These are phyloP conservation scores for Calonectria fujianensis DNA, from an alignment of 2,329 filamentous ascomycete species.

Conservation along the genomic window DNA sequence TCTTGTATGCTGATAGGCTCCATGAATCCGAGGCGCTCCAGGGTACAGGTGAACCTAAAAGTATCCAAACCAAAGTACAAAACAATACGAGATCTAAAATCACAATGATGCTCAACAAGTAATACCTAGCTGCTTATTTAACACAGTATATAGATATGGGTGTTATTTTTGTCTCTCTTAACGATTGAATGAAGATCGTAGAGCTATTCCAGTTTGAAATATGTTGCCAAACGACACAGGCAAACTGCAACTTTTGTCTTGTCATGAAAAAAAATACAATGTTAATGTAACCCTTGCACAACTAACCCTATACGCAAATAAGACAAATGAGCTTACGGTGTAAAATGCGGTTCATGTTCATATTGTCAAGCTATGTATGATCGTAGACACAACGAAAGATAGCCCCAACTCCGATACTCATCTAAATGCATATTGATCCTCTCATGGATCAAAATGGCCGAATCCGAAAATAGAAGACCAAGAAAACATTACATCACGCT, in stretches of 20 bases:
- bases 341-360: not conserved
- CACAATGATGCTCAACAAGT: not conserved
- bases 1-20: not conserved
- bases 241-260: not conserved
- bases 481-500: constrained; percentile 68
- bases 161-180: not conserved
- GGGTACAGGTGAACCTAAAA: not conserved
- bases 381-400: not conserved
- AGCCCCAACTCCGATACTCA: constrained; percentile 30
- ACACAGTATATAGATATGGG: not conserved
- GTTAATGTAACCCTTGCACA: not conserved
- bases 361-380: constrained; percentile 5
- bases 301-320: no score
- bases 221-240: not conserved
- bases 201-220: not conserved
- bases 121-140: not conserved
- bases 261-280: not conserved
- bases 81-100: not conserved
- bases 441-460: constrained; percentile 21
- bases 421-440: constrained; percentile 31
- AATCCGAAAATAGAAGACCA: not conserved
- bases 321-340: not conserved
- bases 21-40: not conserved
- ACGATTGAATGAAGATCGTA: not conserved
- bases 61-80: not conserved